These are phyloP conservation scores for Rhizopus microsporus DNA, from an alignment of 371 early-diverging fungal species.

Conservation along the genomic window DNA sequence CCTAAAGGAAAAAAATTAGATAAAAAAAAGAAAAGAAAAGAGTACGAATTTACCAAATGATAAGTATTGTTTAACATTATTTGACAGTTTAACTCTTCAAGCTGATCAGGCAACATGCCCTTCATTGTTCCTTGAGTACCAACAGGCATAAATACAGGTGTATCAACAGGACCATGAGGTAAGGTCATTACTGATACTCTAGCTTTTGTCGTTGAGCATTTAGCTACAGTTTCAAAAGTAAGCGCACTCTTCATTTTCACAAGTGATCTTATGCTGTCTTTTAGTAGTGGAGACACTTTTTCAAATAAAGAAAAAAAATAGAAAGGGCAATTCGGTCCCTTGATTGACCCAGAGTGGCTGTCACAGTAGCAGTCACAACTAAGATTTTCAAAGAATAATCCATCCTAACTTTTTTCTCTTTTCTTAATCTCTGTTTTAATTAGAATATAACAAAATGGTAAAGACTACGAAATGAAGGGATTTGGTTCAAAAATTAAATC, in stretches of 20 bases:
- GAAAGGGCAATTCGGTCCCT: background rate
- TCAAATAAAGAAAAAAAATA: background rate
- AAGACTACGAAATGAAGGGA: too few relatives aligned
- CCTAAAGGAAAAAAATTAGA: slow-evolving; percentile 22
- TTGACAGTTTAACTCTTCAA: slow-evolving; percentile 84
- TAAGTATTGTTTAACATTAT: slow-evolving; percentile 95
- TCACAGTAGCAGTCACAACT: background rate
- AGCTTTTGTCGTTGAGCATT: slow-evolving; percentile 91
- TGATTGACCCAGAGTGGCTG: background rate
- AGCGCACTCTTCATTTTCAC: slow-evolving; percentile 30
- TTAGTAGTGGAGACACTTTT: background rate
- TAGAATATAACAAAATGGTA: too few relatives aligned
- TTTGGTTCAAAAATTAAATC: background rate
- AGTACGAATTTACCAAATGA: slow-evolving; percentile 62
- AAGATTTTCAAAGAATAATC: too few relatives aligned
- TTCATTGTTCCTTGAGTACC: slow-evolving; percentile 97
- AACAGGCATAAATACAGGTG: slow-evolving; percentile 98
- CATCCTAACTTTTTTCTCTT: too few relatives aligned
- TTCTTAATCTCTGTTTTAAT: too few relatives aligned
- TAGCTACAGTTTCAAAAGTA: slow-evolving; percentile 48
- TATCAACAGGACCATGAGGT: slow-evolving; percentile 83
- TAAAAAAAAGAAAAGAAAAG: background rate
- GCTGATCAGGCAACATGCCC: slow-evolving; percentile 79
- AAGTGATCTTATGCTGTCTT: background rate
- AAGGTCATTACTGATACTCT: slow-evolving; percentile 78